These are phyloP conservation scores for Lactarius psammicola DNA, from an alignment of 768 basidiomycete species.

Conservation along the genomic window DNA sequence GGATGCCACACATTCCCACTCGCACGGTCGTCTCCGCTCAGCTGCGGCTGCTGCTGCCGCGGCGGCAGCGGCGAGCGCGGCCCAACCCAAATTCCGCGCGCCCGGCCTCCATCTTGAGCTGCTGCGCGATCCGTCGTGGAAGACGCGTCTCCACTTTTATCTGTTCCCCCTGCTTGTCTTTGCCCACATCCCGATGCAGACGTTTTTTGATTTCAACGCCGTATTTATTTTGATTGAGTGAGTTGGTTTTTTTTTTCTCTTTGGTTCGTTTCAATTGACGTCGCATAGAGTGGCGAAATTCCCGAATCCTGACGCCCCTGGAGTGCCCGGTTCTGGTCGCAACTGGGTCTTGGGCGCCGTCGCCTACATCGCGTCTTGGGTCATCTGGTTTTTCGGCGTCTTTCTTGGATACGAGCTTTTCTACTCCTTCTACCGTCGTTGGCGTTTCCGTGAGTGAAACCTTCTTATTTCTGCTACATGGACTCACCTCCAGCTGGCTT, in stretches of 20 bases:
- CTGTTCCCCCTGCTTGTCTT: slow-evolving; percentile 69
- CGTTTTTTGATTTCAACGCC: slow-evolving; percentile 88
- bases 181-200: slow-evolving; percentile 71
- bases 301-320: slow-evolving; percentile 66
- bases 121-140: slow-evolving; percentile 56
- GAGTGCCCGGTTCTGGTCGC: slow-evolving; percentile 64
- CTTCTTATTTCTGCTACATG: slow-evolving; percentile 22
- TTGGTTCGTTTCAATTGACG: slow-evolving; percentile 16
- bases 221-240: slow-evolving; percentile 81
- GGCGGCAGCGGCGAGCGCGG: slow-evolving; percentile 19
- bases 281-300: slow-evolving; percentile 71
- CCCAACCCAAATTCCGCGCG: slow-evolving; percentile 64
- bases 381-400: slow-evolving; percentile 68
- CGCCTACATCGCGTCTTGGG: slow-evolving; percentile 82
- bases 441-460: slow-evolving; percentile 70
- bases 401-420: slow-evolving; percentile 75
- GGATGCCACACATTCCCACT: slow-evolving; percentile 26
- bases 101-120: slow-evolving; percentile 66
- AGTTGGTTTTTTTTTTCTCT: slow-evolving; percentile 42
- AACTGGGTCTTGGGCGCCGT: slow-evolving; percentile 82
- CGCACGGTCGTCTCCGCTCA: background rate
- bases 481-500: background rate
- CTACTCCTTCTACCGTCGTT: slow-evolving; percentile 70
- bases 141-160: slow-evolving; percentile 61
- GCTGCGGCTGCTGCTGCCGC: background rate